These are phyloP conservation scores for Fraxinus latifolia DNA, from an alignment of 305 asterid genomes.

Conservation along the genomic window DNA sequence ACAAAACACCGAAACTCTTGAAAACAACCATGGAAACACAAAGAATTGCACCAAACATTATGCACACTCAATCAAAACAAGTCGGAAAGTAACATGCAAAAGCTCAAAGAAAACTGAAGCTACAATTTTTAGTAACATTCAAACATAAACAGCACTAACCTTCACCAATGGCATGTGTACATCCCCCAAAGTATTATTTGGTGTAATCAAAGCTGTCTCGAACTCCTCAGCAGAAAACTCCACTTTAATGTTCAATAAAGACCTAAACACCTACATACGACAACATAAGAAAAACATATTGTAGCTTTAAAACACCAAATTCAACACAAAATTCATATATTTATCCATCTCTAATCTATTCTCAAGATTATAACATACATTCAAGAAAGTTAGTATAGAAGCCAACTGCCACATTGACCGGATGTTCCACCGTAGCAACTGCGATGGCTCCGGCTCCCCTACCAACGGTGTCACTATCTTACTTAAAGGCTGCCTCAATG, in stretches of 20 bases:
- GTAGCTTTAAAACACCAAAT: constrained; percentile 21
- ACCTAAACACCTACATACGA: constrained; percentile 77
- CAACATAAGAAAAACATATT: constrained; percentile 13
- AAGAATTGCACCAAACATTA: not conserved
- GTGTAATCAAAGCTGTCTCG: constrained; percentile 83
- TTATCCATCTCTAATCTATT: not conserved
- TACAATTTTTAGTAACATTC: not conserved
- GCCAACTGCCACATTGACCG: constrained; percentile 98
- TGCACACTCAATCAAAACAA: not conserved
- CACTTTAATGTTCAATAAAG: constrained; percentile 72
- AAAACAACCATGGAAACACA: not conserved
- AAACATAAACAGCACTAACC: constrained; percentile 44
- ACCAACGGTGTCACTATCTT: constrained; percentile 63
- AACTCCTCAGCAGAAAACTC: constrained; percentile 94
- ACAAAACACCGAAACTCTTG: not conserved
- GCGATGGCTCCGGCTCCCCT: constrained; percentile 81
- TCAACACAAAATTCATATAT: constrained; percentile 19
- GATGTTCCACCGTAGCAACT: constrained; percentile 78
- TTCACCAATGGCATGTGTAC: constrained; percentile 92
- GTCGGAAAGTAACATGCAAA: constrained; percentile 11
- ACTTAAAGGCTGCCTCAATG: constrained; percentile 43
- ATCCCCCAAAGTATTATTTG: constrained; percentile 77
- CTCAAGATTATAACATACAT: constrained; percentile 54
- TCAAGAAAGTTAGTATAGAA: constrained; percentile 83
- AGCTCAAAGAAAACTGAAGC: constrained; percentile 11